Base-by-base conservation (phyloP, 2,329 filamentous ascomycete species). In the Ophiosphaerella herpotricha region DNA sequence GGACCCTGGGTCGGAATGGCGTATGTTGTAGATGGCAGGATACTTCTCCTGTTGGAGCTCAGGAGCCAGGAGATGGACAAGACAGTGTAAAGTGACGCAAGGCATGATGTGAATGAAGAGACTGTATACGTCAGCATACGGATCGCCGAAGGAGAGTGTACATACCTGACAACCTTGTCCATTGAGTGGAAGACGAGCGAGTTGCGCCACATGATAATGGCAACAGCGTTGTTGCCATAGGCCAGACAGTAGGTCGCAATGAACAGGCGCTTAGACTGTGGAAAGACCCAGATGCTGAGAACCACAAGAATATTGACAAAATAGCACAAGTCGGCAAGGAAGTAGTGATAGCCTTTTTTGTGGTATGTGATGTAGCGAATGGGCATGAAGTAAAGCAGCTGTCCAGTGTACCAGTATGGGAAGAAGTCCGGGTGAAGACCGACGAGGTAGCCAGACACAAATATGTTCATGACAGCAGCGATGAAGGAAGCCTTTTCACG, bases 101-200 rank as follows among this genome's bases (percentile, higher is more conserved):
- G 94, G 94, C 93, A 99, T 99, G 66, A 99, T 96, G 74, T 99
- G 94, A 62, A 99, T 97, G 77, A 99, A 99, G n/a, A 99, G 82
- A 72, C 85, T 88, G 47, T 6, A 11, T 3, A 8, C 1, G 38
- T 66, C 43, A 67, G 63, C 33, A 45, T 8, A 8, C 12, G 24
- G 3, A n/a, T 3, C 26, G 26, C 49, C 49, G 43, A 32, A 14
- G 42, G 21, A 32, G 23, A 12, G 13, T 40, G 59, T 33, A 50
- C 77, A 60, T 74, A 85, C 70, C 90, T 94, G 11, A 92, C 95
- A 54, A 97, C 91, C 75, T 99, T 99, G 80, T 99, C 94, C 75
- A 99, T 86, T 69, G 91, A 96, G 79, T 99, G 94, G 74, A 99
- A 99, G 39, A 99, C 94, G 68, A 99, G 84, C 29, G 92, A 97